Evolutionary conservation across 352 stramenopile genomes (phyloP), one percentile per base, ranked within the genome.

Genomic region (Phytophthora hibernalis): DNA sequence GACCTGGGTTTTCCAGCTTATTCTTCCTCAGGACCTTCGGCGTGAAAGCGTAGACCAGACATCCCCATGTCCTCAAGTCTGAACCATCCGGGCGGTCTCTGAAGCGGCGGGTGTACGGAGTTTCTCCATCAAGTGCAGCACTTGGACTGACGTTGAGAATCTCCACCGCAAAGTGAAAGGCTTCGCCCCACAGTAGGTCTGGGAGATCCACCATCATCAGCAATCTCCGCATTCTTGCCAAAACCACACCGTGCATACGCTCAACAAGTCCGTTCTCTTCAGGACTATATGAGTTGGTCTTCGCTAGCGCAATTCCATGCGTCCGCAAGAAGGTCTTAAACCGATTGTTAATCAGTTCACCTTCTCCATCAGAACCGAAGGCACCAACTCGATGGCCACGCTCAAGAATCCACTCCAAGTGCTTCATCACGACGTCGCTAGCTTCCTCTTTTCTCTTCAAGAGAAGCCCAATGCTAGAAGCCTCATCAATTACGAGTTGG

Each of bases 21-120:
- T 68, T 58, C 42, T 68, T 52, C 11, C 51, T 52, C 38, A 63
- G 44, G 1, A 64, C 24, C 26, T 63, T 69, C 2, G 24, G 26
- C 6, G 53, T 54, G 16, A 69, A 58, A 12, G 20, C 7, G 11
- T 28, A 61, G 3, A 45, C 51, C 18, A 51, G 47, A 52, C 51
- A 52, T 3, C 51, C 50, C 51, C 31, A 67, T n/a, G 40, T 54
- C 4, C 16, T 31, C 2, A 67, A 30, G 0, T 31, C 13, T 1
- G 45, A 64, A 0, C 56, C 9, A 37, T 68, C 52, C 2, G 51
- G 33, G 6, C 26, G 13, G 9, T 59, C 24, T 18, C 49, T 42
- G n/a, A n/a, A n/a, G n/a, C n/a, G n/a, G n/a, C n/a, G n/a, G n/a
- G n/a, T n/a, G n/a, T n/a, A n/a, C n/a, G n/a, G n/a, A n/a, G n/a